Conservation (phyloP, 371 early-diverging fungal species). For the Mortierella sp. region DNA sequence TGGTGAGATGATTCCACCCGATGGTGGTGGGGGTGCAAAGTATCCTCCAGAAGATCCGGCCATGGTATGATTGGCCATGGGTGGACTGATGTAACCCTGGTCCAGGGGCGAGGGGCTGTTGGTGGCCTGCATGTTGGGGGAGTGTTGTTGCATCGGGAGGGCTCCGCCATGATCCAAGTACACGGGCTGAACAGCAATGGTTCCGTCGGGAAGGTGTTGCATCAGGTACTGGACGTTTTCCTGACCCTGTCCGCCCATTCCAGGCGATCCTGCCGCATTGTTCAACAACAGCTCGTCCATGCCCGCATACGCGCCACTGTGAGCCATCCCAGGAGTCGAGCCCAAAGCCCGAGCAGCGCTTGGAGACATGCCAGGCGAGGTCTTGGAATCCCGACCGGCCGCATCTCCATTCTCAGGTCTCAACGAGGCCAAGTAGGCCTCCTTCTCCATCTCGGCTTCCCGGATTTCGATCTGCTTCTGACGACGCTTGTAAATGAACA, state of each 20-base stretch:
- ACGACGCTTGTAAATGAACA: conserved; percentile 38
- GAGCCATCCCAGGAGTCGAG: conserved; percentile 36
- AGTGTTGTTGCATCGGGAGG: conserved; percentile 16
- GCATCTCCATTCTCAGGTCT: conserved; percentile 31
- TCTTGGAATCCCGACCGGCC: background rate
- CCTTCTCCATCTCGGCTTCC: conserved; percentile 53
- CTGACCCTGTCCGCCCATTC: conserved; percentile 33
- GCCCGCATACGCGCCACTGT: conserved; percentile 17
- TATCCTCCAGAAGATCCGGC: conserved; percentile 12
- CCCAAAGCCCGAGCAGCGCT: background rate
- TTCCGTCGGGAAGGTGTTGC: conserved; percentile 57
- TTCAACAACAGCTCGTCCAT: conserved; percentile 35
- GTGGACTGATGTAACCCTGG: conserved; percentile 34
- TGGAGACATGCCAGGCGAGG: background rate
- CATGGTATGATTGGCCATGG: background rate
- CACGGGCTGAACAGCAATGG: conserved; percentile 55
- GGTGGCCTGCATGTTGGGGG: conserved; percentile 20
- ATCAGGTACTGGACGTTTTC: conserved; percentile 52
- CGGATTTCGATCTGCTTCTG: conserved; percentile 51
- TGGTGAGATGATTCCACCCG: background rate
- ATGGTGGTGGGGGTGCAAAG: conserved; percentile 30
- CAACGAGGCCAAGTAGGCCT: conserved; percentile 49
- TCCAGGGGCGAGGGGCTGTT: background rate
- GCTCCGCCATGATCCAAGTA: conserved; percentile 42
- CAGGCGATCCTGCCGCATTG: conserved; percentile 28